Evolutionary conservation across 176 grass and related monocot species (phyloP), one percentile per base, ranked within the genome.

Genomic region (Pontederia crassipes): DNA sequence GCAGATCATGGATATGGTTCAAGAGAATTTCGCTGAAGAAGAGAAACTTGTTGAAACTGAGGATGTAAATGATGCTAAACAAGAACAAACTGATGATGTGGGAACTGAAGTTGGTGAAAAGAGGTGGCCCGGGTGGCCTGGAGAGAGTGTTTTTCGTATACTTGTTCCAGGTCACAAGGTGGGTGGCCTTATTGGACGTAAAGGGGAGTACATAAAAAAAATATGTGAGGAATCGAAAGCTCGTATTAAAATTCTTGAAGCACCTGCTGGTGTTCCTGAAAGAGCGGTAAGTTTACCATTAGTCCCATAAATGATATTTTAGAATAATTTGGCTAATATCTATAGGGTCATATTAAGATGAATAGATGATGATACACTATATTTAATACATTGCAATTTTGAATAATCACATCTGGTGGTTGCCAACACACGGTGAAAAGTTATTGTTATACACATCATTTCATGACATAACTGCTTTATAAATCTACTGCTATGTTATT

Each of bases 71-170:
- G 59, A 76, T 11, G 52, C 62, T 55, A 76, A 61, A 51, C 71
- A 75, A 58, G 52, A 47, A 56, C 59, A 74, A 8, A 52, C 46
- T 56, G 60, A 52, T 55, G 20, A 64, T 46, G 3, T 45, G 11
- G 60, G 7, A 55, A 18, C 50, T 16, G 40, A 61, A 55, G 0
- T 66, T 66, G 79, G 78, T 12, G 94, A 92, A 11, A 80, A 74
- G 55, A 92, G 81, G 27, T 98, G 94, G 94, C 76, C 87, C 6
- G 94, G 94, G 5, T 98, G 94, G 88, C 94, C 94, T 47, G 94
- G 94, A 11, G 93, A 98, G 56, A 81, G 78, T 63, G 88, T 88
- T 54, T 93, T 98, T 58, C 81, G 94, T 13, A 79, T 98, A 51
- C 75, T 98, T 15, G 83, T 98, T 48, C 82, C 94, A 58, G 54